Percentiles rank a stretch among this genome's conserved stretches.
phyloP scores from a whole-genome alignment of 352 stramenopile species.

The Phytopythium boreale region DNA sequence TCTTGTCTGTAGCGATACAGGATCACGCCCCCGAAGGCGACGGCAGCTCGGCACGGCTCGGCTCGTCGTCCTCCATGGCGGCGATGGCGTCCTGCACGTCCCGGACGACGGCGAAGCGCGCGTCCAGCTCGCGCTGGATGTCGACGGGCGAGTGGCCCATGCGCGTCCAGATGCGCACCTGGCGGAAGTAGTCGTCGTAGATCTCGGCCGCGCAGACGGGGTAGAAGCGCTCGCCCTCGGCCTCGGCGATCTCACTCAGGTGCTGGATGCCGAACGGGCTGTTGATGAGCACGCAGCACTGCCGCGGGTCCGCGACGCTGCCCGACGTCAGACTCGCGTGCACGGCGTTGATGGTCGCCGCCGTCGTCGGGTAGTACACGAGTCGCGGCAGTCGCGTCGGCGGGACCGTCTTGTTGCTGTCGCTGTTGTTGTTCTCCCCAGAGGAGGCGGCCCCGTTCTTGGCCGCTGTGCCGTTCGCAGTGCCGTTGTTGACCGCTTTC shows the following conservation, averaged over 20 bases:
- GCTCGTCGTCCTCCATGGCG: slow-evolving; percentile 16
- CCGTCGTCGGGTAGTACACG: slow-evolving; percentile 59
- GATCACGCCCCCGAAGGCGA: neutral
- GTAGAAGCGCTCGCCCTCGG: slow-evolving; percentile 49
- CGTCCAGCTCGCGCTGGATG: slow-evolving; percentile 53
- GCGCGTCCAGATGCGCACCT: slow-evolving; percentile 65
- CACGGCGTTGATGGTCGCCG: slow-evolving; percentile 62
- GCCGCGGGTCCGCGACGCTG: slow-evolving; percentile 34
- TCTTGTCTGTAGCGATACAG: neutral
- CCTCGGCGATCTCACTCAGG: slow-evolving; percentile 46
- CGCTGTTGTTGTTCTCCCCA: slow-evolving; percentile 15
- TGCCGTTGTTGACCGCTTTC: neutral
- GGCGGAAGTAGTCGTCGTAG: slow-evolving; percentile 72
- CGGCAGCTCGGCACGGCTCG: neutral
- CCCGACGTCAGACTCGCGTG: slow-evolving; percentile 46
- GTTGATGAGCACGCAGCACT: slow-evolving; percentile 65
- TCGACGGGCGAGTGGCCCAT: slow-evolving; percentile 51
- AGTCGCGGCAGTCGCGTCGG: slow-evolving; percentile 44
- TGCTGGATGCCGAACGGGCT: slow-evolving; percentile 55
- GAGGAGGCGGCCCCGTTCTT: slow-evolving; percentile 4
- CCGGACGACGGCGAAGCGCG: slow-evolving; percentile 41
- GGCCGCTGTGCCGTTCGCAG: neutral
- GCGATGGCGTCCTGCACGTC: slow-evolving; percentile 39
- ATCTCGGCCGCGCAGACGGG: slow-evolving; percentile 65
- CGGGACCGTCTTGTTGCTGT: slow-evolving; percentile 25